These are phyloP conservation scores for Dimocarpus longan DNA, from an alignment of 345 rosid species.

Conservation along the genomic window DNA sequence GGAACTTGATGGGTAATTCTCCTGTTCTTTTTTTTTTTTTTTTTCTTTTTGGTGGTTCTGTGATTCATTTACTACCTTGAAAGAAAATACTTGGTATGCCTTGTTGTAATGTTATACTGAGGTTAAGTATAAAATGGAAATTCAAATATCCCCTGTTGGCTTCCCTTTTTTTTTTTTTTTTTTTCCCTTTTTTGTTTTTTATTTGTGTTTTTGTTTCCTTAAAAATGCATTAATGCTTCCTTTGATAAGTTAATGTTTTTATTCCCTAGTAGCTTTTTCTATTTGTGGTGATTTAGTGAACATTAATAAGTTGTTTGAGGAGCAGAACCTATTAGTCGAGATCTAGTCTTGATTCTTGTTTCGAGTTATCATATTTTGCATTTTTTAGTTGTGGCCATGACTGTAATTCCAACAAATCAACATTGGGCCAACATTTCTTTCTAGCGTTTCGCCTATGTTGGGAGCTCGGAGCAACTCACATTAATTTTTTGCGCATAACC, in stretches of 20 bases:
- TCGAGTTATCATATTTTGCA: constrained; percentile 6
- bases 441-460: background rate
- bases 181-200: too few species aligned
- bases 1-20: constrained; percentile 93
- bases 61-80: background rate
- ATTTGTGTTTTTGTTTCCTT: background rate
- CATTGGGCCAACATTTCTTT: background rate
- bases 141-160: background rate
- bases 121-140: background rate
- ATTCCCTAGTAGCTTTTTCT: background rate
- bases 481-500: background rate
- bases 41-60: background rate
- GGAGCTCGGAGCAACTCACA: background rate
- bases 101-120: constrained; percentile 9
- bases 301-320: too few species aligned
- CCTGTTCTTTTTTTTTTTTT: constrained; percentile 15
- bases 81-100: constrained; percentile 16
- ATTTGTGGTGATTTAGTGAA: background rate
- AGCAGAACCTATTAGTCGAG: background rate
- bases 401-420: constrained; percentile 1
- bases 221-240: background rate
- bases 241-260: background rate
- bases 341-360: background rate
- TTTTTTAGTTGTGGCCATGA: background rate
- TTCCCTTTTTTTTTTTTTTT: too few species aligned